phyloP scores from a whole-genome alignment of 768 basidiomycete genomes.

The Heimioporus sp. region DNA sequence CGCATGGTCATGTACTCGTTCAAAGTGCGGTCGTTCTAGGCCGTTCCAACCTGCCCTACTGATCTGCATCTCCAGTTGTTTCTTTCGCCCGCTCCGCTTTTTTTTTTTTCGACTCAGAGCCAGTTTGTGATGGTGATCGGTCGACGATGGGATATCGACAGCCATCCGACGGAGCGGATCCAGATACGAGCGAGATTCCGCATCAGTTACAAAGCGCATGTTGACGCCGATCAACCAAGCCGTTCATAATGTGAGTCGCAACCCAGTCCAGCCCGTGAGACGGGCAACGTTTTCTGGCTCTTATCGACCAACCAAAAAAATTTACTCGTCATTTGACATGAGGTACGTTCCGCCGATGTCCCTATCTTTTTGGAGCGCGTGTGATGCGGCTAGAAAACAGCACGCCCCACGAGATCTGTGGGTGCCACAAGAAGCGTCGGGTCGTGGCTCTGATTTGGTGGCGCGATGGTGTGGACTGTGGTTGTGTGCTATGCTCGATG shows the following conservation, averaged over 20 bases:
- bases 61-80: not conserved
- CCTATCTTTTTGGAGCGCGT: not conserved
- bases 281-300: not conserved
- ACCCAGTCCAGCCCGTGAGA: not conserved
- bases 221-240: constrained; percentile 1
- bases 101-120: not conserved
- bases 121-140: not conserved
- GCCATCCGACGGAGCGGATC: not conserved
- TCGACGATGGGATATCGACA: not conserved
- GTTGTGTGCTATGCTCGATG: too few species aligned
- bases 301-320: constrained; percentile 2
- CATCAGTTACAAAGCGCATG: constrained; percentile 3
- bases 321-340: not conserved
- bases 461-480: not conserved
- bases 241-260: not conserved
- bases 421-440: too few species aligned
- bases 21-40: not conserved
- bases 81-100: not conserved
- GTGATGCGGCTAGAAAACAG: not conserved
- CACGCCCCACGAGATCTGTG: not conserved
- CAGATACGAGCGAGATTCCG: not conserved
- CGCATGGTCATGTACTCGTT: not conserved
- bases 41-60: not conserved
- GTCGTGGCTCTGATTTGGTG: too few species aligned
- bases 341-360: constrained; percentile 1